These are phyloP conservation scores for Dendrobium officinale DNA, from an alignment of 106 monocot genomes.

Conservation along the genomic window DNA sequence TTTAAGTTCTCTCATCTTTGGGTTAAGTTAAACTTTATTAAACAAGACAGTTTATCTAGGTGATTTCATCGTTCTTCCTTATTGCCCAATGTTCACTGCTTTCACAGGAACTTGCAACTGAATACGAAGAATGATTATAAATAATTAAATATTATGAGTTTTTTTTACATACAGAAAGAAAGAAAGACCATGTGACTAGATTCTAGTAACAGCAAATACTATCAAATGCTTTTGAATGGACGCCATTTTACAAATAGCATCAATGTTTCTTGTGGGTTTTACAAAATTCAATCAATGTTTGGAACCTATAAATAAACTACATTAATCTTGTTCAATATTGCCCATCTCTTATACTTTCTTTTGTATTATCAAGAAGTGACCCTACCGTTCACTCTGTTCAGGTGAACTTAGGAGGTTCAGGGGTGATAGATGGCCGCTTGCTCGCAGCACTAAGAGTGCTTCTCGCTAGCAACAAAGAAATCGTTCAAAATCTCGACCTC, in stretches of 20 bases:
- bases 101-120: not conserved
- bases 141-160: not conserved
- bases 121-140: not conserved
- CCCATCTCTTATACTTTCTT: too few species aligned
- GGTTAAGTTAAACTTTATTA: not conserved
- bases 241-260: too few species aligned
- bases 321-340: too few species aligned
- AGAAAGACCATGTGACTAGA: too few species aligned
- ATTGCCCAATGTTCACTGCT: not conserved
- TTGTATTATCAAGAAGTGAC: not conserved
- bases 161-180: too few species aligned
- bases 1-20: not conserved
- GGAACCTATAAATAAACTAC: too few species aligned
- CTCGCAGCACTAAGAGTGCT: slow-evolving; percentile 77
- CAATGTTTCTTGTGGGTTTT: too few species aligned
- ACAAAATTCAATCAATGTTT: too few species aligned
- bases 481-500: slow-evolving; percentile 28
- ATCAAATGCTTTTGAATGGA: too few species aligned
- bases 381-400: slow-evolving; percentile 14
- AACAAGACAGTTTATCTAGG: not conserved
- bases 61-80: not conserved
- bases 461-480: slow-evolving; percentile 33
- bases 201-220: too few species aligned
- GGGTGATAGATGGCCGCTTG: slow-evolving; percentile 73
- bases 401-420: slow-evolving; percentile 77